phyloP scores from a whole-genome alignment of 257 asterid species.

The Przewalskia tangutica region DNA sequence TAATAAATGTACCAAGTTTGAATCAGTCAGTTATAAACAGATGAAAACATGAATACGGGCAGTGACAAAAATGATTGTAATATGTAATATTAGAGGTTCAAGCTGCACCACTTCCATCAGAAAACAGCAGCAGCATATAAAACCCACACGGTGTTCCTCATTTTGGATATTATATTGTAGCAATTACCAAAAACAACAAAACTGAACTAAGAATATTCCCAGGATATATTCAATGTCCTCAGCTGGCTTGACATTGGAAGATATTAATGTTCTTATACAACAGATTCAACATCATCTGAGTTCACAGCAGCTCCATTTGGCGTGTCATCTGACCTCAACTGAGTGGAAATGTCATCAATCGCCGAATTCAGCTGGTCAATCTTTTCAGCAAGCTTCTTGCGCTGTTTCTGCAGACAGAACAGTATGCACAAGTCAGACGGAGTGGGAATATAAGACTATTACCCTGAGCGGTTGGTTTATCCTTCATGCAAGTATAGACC shows the following conservation, averaged over 20 bases:
- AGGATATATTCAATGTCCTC: background rate
- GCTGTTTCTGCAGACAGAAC: conserved; percentile 45
- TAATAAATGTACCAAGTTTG: no score
- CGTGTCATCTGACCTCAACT: conserved; percentile 36
- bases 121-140: background rate
- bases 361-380: conserved; percentile 74
- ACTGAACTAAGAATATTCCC: background rate
- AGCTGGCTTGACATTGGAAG: background rate
- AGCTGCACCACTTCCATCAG: background rate
- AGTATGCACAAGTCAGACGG: background rate
- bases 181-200: conserved; percentile 1
- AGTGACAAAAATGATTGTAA: no score
- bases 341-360: conserved; percentile 59
- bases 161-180: background rate
- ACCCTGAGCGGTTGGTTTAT: background rate
- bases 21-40: no score
- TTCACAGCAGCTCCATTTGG: conserved; percentile 50
- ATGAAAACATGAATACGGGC: no score
- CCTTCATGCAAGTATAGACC: background rate
- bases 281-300: conserved; percentile 53
- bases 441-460: background rate
- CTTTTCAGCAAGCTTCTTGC: conserved; percentile 73
- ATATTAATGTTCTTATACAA: conserved; percentile 26
- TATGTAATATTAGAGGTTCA: background rate
- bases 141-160: background rate